Conservation (phyloP, 2,329 filamentous ascomycete species). For the Aspergillus brasiliensis region DNA sequence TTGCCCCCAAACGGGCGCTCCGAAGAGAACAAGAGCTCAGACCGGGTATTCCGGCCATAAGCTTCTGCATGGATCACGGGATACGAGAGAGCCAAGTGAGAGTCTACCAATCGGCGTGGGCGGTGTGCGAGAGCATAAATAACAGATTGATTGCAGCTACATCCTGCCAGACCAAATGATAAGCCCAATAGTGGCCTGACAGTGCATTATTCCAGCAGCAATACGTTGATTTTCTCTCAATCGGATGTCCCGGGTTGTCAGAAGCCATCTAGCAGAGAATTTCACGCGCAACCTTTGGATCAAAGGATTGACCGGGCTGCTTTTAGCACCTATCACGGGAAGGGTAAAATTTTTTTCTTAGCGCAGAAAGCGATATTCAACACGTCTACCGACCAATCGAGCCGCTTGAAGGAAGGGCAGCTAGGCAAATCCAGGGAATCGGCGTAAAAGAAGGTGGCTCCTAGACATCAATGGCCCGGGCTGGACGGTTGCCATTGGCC, state of each 20-base stretch:
- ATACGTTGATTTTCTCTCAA: neutral
- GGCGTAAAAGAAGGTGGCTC: neutral
- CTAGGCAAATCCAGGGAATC: neutral
- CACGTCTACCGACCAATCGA: neutral
- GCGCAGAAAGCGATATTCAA: neutral
- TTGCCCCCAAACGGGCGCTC: neutral
- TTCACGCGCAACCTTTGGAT: neutral
- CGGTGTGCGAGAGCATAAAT: no score
- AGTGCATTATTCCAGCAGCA: no score
- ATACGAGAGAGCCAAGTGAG: neutral
- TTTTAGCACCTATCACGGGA: neutral
- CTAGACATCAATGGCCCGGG: neutral
- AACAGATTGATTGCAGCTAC: no score
- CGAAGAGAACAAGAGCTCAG: neutral
- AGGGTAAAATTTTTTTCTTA: neutral
- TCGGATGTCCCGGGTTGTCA: neutral
- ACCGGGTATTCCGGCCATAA: neutral
- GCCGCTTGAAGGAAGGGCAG: neutral
- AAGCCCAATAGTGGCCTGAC: neutral
- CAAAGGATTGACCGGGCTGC: neutral
- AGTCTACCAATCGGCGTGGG: neutral
- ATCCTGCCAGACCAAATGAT: neutral
- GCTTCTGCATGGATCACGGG: neutral
- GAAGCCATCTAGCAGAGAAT: neutral
- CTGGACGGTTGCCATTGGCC: neutral